Conservation (phyloP, 139 green algal genomes). For the Picochlorum sp. region DNA sequence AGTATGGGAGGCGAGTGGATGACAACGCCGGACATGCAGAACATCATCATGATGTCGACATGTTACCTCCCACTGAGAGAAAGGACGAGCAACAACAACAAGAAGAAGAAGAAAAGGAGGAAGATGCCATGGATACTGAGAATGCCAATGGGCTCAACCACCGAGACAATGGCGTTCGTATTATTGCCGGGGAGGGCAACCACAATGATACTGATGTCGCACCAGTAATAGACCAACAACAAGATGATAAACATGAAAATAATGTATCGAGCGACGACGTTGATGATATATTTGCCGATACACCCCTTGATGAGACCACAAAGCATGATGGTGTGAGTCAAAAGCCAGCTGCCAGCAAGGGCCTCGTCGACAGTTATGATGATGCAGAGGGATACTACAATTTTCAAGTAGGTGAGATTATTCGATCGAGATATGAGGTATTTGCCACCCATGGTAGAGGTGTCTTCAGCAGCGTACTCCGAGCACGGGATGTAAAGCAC, state of each 20-base stretch:
- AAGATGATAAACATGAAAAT: neutral
- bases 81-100: neutral
- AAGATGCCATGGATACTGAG: neutral
- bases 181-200: neutral
- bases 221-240: neutral
- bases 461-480: conserved; percentile 91
- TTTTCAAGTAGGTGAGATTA: conserved; percentile 85
- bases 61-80: neutral
- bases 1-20: conserved; percentile 26
- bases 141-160: no score
- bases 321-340: conserved; percentile 1
- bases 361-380: conserved; percentile 80
- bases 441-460: conserved; percentile 68
- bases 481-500: conserved; percentile 60
- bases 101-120: neutral
- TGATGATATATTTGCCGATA: conserved; percentile 67
- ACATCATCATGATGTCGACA: neutral
- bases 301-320: conserved; percentile 17
- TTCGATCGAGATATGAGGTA: conserved; percentile 74
- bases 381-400: conserved; percentile 96
- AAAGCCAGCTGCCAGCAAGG: conserved; percentile 3
- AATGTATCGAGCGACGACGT: conserved; percentile 19
- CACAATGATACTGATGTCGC: neutral
- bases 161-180: neutral
- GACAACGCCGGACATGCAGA: neutral